Evolutionary conservation across 106 monocot species (phyloP), one percentile per base, ranked within the genome.

Genomic region (Triglochin maritima): DNA sequence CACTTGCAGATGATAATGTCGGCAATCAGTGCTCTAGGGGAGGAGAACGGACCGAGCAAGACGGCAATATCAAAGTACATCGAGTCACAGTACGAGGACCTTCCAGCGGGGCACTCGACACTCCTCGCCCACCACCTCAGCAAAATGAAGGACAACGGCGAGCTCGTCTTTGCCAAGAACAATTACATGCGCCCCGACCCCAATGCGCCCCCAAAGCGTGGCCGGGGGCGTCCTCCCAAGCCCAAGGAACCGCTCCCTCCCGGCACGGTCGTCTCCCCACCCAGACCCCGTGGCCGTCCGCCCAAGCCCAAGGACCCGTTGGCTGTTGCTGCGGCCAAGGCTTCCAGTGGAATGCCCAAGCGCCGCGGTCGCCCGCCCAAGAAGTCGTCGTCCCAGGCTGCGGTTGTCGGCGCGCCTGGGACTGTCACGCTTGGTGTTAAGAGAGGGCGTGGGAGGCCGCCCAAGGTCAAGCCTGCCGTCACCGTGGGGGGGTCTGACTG

Each of bases 1-100:
- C 49, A 64, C 41, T 9, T 54, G 63, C 77, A 94, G 94, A 79
- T 89, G 89, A 90, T 94, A 65, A 48, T 87, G 63, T 71, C 54
- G 3, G 93, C 93, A 16, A 78, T 93, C 47, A 67, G 60, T 5
- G 72, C 75, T 9, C 77, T 93, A 49, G 64, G 80, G 66, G 86
- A 89, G 52, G 72, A 81, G 61, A 70, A 46, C 12, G 93, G 93
- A 7, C 82, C 89, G 69, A 86, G 75, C 81, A 89, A 86, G 71
- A 65, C 84, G 51, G 81, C 81, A n/a, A 93, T 93, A 16, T 69
- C 76, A 12, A 82, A 80, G 61, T 74, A 79, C 81, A 86, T 93
- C 50, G 89, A 86, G 55, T 70, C 82, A 0, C 73, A 72, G 62
- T 77, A 93, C 68, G 79, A 66, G 13, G 81, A 79, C 29, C 81